Conservation (phyloP, 169 alveolate species). For the Amoebophrya sp. region DNA sequence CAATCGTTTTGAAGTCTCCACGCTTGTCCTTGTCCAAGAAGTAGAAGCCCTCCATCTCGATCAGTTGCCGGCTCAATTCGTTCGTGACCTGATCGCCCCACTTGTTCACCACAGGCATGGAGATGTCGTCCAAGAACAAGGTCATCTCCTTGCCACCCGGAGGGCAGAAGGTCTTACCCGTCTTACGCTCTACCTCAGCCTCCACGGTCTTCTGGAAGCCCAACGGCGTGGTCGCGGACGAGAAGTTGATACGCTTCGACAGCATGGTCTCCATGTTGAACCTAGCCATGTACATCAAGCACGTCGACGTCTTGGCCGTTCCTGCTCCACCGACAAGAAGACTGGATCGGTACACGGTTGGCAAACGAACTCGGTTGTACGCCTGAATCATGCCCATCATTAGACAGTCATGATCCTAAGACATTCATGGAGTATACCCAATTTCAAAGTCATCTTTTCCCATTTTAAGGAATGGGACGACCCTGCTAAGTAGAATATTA, state of each 20-base stretch:
- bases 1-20: conserved; percentile 83
- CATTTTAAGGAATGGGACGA: too few relatives aligned
- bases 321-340: conserved; percentile 85
- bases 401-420: too few relatives aligned
- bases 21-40: conserved; percentile 84
- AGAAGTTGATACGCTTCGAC: conserved; percentile 84
- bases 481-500: too few relatives aligned
- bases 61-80: conserved; percentile 82
- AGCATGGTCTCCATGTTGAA: conserved; percentile 57
- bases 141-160: conserved; percentile 83
- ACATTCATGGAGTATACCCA: too few relatives aligned
- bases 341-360: conserved; percentile 59
- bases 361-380: conserved; percentile 54
- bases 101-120: conserved; percentile 89
- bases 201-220: conserved; percentile 84
- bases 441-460: too few relatives aligned
- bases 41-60: conserved; percentile 87
- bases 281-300: conserved; percentile 68
- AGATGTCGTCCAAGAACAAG: conserved; percentile 88
- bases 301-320: conserved; percentile 87
- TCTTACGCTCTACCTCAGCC: conserved; percentile 85
- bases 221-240: conserved; percentile 87
- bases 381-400: conserved; percentile 60
- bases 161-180: conserved; percentile 83
- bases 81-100: conserved; percentile 94